phyloP scores from a whole-genome alignment of 441 rosid species.

The Corymbia citriodora region DNA sequence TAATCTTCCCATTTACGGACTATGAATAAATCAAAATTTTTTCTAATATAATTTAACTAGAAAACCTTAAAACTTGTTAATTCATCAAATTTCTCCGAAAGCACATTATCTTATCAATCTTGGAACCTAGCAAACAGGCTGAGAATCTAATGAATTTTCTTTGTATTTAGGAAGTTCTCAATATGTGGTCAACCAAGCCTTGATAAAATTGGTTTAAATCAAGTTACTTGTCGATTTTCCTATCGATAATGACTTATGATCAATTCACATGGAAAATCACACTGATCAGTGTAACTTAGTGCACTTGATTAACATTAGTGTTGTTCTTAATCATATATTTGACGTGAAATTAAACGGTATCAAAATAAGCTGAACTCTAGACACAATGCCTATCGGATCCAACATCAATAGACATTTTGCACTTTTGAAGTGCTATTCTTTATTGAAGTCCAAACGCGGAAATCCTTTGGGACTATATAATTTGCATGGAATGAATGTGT shows the following conservation, averaged over 20 bases:
- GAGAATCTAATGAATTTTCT: background rate
- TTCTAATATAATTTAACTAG: background rate
- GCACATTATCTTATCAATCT: background rate
- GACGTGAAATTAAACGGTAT: background rate
- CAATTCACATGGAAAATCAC: accelerated
- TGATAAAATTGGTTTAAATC: background rate
- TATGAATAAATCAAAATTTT: background rate
- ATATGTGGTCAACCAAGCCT: background rate
- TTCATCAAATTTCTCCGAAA: background rate
- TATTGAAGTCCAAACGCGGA: background rate
- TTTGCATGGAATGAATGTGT: background rate
- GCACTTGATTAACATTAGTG: background rate
- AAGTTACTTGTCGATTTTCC: background rate
- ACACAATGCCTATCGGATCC: background rate
- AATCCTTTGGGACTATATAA: background rate
- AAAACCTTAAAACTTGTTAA: background rate
- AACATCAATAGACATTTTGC: accelerated
- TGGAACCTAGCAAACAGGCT: background rate
- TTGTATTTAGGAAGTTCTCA: background rate
- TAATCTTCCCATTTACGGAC: background rate
- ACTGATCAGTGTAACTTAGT: background rate
- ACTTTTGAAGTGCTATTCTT: background rate
- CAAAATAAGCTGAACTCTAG: background rate
- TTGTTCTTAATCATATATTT: background rate
- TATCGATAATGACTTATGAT: accelerated